Evolutionary conservation across 1,284 basidiomycete genomes (phyloP), one percentile per base, ranked within the genome.

Genomic region (Thelephora terrestris): DNA sequence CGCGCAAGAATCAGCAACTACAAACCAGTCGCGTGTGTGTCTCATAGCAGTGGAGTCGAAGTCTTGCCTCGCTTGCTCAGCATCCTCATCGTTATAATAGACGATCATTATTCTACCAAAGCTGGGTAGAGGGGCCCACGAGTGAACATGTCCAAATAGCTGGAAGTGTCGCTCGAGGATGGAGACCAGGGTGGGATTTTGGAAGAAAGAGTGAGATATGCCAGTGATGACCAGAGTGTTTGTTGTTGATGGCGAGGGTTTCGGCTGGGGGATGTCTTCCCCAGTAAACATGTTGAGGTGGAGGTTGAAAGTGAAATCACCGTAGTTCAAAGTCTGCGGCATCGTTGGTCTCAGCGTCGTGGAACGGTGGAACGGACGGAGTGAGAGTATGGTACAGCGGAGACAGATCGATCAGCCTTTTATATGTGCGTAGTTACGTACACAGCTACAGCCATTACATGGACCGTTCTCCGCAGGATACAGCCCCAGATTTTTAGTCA

Each of bases 91-190:
- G 5, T 66, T 61, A 23, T 75, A 72, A 61, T 84, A 96, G 0
- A 94, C 89, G 25, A 92, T 65, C 42, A 96, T 78, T 29, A 91
- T 83, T 18, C 92, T 73, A 0, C 80, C 78, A 58, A 95, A 87
- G 2, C 78, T 79, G n/a, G 75, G 76, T 9, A 96, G 66, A 6
- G 91, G 89, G 1, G 87, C 89, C 91, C 91, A 96, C 57, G 85
- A 77, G 58, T 86, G 81, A 17, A 96, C 77, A 25, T 73, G 66
- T 16, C 92, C 93, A 59, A 82, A 91, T 0, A 71, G 62, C 4
- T 69, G 69, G 60, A 93, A 93, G 58, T 91, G 81, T 17, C 71
- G 65, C 40, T 70, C 74, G 24, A 93, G 70, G 5, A 85, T 74
- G n/a, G 74, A 63, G 16, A 91, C 71, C 43, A 90, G 73, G 0